Percentiles rank a stretch among this genome's conserved stretches.
These are phyloP conservation scores for Nannochloropsis salina DNA, from an alignment of 108 stramenopile species.

Conservation along the genomic window DNA sequence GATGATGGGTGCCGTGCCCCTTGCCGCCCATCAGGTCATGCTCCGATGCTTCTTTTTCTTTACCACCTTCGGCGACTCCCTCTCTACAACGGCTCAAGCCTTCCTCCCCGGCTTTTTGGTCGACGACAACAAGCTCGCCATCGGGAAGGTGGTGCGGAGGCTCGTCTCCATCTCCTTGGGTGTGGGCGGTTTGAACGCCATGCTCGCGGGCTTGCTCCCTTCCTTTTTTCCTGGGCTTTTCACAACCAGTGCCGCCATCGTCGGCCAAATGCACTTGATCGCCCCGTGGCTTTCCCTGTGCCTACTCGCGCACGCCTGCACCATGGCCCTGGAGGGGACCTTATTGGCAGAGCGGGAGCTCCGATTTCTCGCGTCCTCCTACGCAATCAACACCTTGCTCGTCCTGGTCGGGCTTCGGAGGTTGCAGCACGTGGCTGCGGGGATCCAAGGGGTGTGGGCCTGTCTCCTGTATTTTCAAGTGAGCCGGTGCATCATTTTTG, in stretches of 20 bases:
- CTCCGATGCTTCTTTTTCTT: slow-evolving; percentile 62
- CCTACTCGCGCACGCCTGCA: slow-evolving; percentile 31
- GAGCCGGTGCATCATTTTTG: background rate
- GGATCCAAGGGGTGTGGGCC: background rate
- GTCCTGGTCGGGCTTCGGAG: background rate
- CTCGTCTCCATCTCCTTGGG: slow-evolving; percentile 22
- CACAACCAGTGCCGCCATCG: slow-evolving; percentile 26
- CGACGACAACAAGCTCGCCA: slow-evolving; percentile 18
- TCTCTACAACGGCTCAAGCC: slow-evolving; percentile 74
- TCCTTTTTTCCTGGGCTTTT: slow-evolving; percentile 30
- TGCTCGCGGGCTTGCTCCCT: slow-evolving; percentile 33
- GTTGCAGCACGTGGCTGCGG: background rate
- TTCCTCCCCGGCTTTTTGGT: slow-evolving; percentile 63
- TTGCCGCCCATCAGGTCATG: slow-evolving; percentile 78
- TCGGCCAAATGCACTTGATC: slow-evolving; percentile 28
- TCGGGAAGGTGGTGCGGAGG: slow-evolving; percentile 23
- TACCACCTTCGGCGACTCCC: slow-evolving; percentile 75
- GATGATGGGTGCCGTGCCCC: slow-evolving; percentile 55
- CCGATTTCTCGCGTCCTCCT: slow-evolving; percentile 22
- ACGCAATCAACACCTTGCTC: background rate
- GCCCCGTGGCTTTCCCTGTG: slow-evolving; percentile 33
- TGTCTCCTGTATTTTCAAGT: background rate
- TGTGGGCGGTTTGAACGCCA: slow-evolving; percentile 22
- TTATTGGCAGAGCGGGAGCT: slow-evolving; percentile 28
- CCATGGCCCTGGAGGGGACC: slow-evolving; percentile 43